Conservation (phyloP, 306 rosid genomes). For the Crotalaria pallida region DNA sequence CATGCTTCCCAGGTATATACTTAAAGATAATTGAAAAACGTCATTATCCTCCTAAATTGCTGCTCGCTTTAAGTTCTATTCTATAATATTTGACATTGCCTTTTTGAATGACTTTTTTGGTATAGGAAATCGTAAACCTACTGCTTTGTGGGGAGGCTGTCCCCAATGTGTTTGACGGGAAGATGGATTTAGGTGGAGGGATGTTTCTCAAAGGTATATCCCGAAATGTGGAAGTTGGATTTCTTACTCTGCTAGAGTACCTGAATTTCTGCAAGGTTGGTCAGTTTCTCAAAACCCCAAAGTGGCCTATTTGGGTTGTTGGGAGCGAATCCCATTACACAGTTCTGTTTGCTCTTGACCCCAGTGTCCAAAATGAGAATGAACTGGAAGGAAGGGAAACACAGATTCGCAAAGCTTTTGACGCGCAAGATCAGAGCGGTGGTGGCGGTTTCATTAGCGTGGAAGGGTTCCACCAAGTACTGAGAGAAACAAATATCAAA, state of each 20-base stretch:
- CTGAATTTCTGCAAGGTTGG: conserved; percentile 94
- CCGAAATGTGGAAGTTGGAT: conserved; percentile 81
- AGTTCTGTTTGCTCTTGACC: conserved; percentile 81
- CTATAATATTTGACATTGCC: background rate
- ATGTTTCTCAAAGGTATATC: conserved; percentile 88
- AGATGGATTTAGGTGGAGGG: conserved; percentile 92
- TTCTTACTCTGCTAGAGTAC: conserved; percentile 81
- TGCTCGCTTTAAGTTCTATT: conserved; percentile 6
- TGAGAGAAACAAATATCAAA: conserved; percentile 57
- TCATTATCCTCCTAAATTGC: background rate
- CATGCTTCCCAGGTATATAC: conserved; percentile 93
- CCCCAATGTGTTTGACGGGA: conserved; percentile 87
- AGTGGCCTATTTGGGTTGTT: conserved; percentile 98
- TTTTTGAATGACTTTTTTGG: conserved; percentile 23
- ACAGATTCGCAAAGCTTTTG: conserved; percentile 85
- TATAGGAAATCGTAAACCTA: conserved; percentile 86
- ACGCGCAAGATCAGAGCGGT: conserved; percentile 91
- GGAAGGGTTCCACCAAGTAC: conserved; percentile 84
- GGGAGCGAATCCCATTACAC: conserved; percentile 97
- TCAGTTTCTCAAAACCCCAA: conserved; percentile 71
- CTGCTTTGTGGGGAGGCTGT: conserved; percentile 92
- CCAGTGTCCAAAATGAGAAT: conserved; percentile 78
- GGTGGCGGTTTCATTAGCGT: conserved; percentile 96
- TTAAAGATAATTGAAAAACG: background rate
- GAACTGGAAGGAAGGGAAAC: conserved; percentile 93